A percentile compares a stretch with the other conserved stretches of the same genome.
These are phyloP conservation scores for Tetracentron sinense DNA, from an alignment of 164 flowering plant species.

Conservation along the genomic window DNA sequence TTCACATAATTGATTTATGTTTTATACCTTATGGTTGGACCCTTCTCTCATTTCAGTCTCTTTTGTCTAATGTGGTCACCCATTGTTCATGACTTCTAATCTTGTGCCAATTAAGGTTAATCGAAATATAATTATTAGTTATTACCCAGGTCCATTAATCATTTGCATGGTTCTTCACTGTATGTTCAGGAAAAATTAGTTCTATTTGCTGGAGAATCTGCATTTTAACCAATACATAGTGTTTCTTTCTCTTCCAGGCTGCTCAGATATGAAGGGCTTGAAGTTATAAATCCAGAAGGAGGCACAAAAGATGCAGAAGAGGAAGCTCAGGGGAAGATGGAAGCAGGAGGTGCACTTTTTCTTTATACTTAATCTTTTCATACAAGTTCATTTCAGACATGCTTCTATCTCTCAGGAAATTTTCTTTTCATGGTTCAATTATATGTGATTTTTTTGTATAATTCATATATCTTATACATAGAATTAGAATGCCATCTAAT, in stretches of 20 bases:
- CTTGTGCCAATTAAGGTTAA: background rate
- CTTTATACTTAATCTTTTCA: background rate
- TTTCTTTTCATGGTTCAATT: background rate
- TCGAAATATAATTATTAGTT: too few relatives aligned
- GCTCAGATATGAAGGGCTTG: constrained; percentile 71
- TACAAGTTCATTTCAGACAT: too few relatives aligned
- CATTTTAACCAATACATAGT: background rate
- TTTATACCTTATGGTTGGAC: too few relatives aligned
- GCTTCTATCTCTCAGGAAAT: background rate
- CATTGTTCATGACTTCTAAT: background rate
- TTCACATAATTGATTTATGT: too few relatives aligned
- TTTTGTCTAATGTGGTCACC: background rate
- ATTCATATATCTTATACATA: too few relatives aligned
- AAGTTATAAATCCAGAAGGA: constrained; percentile 88
- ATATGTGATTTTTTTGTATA: too few relatives aligned
- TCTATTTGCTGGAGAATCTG: background rate
- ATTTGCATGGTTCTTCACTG: background rate
- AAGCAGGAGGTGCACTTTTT: constrained; percentile 55
- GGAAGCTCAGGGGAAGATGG: constrained; percentile 88
- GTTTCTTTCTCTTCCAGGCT: constrained; percentile 32
- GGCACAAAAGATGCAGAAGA: constrained; percentile 79
- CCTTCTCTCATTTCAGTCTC: background rate
- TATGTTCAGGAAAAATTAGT: background rate
- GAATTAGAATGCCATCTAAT: too few relatives aligned
- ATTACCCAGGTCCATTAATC: background rate